Evolutionary conservation across 257 asterid genomes (phyloP).

Genomic region (Capsicum chinense): DNA sequence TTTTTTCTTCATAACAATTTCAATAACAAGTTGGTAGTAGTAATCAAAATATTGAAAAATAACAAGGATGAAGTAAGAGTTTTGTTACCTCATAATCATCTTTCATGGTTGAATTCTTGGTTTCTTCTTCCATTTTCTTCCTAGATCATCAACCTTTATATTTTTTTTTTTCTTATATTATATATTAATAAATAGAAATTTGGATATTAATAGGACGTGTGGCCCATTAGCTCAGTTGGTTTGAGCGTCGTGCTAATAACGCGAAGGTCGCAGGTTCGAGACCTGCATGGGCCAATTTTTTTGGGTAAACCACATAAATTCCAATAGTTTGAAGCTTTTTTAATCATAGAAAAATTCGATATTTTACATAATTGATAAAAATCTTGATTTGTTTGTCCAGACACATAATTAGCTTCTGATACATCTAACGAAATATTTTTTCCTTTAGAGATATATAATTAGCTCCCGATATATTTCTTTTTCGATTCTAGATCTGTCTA

Average conservation of each 20-base stretch:
- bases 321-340: no score
- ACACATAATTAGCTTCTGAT: no score
- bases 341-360: no score
- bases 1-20: neutral
- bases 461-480: no score
- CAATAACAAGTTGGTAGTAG: neutral
- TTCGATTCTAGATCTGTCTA: no score
- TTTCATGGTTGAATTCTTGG: conserved; percentile 34
- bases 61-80: neutral
- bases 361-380: no score
- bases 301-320: no score
- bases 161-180: no score
- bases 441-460: no score
- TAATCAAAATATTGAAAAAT: neutral
- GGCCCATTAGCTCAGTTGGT: conserved; percentile 44
- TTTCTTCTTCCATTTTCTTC: neutral
- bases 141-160: neutral
- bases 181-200: no score
- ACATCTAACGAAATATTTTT: no score
- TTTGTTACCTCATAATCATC: conserved; percentile 42
- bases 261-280: conserved; percentile 49
- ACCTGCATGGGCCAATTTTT: conserved; percentile 44
- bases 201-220: accelerated
- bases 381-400: no score
- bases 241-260: conserved; percentile 45